phyloP scores from a whole-genome alignment of 192 early-diverging fungal genomes.

The Geranomyces michiganensis region DNA sequence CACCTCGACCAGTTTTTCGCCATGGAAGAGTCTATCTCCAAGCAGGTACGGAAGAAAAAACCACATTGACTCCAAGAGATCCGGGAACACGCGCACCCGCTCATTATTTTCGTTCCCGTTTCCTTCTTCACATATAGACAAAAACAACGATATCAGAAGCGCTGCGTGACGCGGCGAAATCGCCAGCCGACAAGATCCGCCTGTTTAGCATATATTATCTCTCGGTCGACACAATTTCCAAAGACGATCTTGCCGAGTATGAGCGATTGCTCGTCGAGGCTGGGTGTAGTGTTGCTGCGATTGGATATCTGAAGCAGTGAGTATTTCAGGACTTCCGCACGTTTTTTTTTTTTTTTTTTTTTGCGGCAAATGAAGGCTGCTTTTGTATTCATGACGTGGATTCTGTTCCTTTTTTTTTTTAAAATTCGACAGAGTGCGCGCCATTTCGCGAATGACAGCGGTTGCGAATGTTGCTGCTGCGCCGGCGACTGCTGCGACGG shows the following conservation, averaged over 20 bases:
- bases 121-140: slow-evolving; percentile 49
- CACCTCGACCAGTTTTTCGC: slow-evolving; percentile 94
- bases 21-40: slow-evolving; percentile 85
- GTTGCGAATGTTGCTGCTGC: slow-evolving; percentile 25
- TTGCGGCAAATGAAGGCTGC: slow-evolving; percentile 69
- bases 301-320: slow-evolving; percentile 85
- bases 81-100: slow-evolving; percentile 1
- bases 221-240: slow-evolving; percentile 67
- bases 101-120: no score
- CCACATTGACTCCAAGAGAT: slow-evolving; percentile 20
- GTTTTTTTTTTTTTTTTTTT: slow-evolving; percentile 11
- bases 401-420: no score
- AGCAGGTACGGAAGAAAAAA: slow-evolving; percentile 56
- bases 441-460: slow-evolving; percentile 50
- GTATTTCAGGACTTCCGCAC: not conserved
- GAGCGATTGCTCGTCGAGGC: slow-evolving; percentile 75
- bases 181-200: slow-evolving; percentile 85
- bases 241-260: slow-evolving; percentile 83
- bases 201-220: slow-evolving; percentile 89
- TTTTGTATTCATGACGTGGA: no score
- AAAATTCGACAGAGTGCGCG: slow-evolving; percentile 39
- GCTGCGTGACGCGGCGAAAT: slow-evolving; percentile 79
- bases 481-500: slow-evolving; percentile 31
- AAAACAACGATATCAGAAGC: slow-evolving; percentile 80
- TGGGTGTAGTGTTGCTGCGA: slow-evolving; percentile 72